Evolutionary conservation across 208 protist species (phyloP).

Genomic region (Wallacemonas sp.): DNA sequence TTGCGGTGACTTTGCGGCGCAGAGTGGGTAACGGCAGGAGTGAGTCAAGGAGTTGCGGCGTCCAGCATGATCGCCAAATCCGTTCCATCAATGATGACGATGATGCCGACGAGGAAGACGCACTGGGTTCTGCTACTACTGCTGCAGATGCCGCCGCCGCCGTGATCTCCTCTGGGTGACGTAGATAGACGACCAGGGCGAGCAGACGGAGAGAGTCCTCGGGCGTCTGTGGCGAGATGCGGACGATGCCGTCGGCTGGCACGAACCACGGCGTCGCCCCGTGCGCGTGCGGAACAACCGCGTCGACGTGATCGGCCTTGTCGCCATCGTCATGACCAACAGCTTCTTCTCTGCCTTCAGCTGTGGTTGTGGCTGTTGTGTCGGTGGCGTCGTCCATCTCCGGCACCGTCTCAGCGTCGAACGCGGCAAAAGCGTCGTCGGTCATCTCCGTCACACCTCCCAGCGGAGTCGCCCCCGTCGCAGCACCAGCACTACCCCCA

Average conservation of each 20-base stretch:
- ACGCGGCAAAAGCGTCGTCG: constrained; percentile 24
- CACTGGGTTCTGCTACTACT: not conserved
- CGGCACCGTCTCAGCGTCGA: constrained; percentile 10
- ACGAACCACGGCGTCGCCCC: constrained; percentile 56
- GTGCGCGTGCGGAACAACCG: constrained; percentile 2
- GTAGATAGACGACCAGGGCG: constrained; percentile 61
- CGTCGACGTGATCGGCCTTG: not conserved
- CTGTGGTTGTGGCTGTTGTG: not conserved
- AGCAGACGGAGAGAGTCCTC: constrained; percentile 50
- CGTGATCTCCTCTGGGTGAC: constrained; percentile 47
- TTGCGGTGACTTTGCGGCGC: constrained; percentile 24
- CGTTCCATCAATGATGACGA: constrained; percentile 6
- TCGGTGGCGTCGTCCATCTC: constrained; percentile 8
- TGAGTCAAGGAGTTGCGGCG: not conserved
- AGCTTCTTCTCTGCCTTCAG: not conserved
- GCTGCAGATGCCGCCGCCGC: constrained; percentile 8
- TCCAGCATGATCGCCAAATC: not conserved
- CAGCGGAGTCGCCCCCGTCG: not conserved
- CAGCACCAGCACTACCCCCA: not conserved
- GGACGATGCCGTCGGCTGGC: constrained; percentile 48
- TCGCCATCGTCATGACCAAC: constrained; percentile 4
- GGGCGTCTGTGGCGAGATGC: constrained; percentile 42
- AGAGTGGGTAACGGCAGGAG: constrained; percentile 18
- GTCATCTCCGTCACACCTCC: constrained; percentile 6
- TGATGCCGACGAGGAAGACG: not conserved